Evolutionary conservation across 768 basidiomycete genomes (phyloP).

Genomic region (Suillus subalutaceus): DNA sequence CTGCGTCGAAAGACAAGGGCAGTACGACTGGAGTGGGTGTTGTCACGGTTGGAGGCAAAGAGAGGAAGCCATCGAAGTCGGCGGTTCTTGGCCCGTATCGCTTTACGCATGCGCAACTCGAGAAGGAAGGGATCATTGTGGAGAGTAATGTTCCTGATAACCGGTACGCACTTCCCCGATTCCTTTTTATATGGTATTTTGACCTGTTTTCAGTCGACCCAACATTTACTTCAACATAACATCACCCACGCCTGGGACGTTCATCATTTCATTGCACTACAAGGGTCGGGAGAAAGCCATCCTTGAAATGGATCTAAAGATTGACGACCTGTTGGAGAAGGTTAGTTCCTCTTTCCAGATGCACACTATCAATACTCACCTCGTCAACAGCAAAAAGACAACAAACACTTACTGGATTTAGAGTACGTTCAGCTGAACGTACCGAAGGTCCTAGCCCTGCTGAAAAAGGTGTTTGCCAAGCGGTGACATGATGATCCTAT

Average conservation of each 20-base stretch:
- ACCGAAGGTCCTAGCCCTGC: constrained; percentile 86
- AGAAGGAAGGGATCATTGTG: constrained; percentile 99
- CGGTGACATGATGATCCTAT: constrained; percentile 50
- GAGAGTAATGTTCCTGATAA: constrained; percentile 99
- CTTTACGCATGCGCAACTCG: constrained; percentile 96
- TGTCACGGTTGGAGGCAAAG: constrained; percentile 94
- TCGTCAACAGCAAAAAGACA: constrained; percentile 89
- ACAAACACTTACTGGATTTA: constrained; percentile 92
- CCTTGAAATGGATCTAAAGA: constrained; percentile 99
- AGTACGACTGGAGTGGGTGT: constrained; percentile 89
- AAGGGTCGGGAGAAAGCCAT: constrained; percentile 99
- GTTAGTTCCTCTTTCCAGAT: constrained; percentile 43
- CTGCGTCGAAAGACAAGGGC: constrained; percentile 87
- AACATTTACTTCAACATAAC: constrained; percentile 99
- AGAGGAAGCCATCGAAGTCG: constrained; percentile 88
- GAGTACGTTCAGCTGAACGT: constrained; percentile 99
- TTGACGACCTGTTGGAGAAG: constrained; percentile 97
- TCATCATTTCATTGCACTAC: constrained; percentile 98
- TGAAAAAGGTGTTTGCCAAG: constrained; percentile 94
- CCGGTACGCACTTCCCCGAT: constrained; percentile 53
- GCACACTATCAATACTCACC: constrained; percentile 18
- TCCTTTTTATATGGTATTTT: not conserved
- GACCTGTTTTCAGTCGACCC: constrained; percentile 65
- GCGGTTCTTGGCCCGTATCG: constrained; percentile 93
- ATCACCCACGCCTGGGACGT: constrained; percentile 96